Percentiles rank a stretch among this genome's conserved stretches.
These are phyloP conservation scores for Oryza nivara DNA, from an alignment of 176 grass and related monocot genomes.

Conservation along the genomic window DNA sequence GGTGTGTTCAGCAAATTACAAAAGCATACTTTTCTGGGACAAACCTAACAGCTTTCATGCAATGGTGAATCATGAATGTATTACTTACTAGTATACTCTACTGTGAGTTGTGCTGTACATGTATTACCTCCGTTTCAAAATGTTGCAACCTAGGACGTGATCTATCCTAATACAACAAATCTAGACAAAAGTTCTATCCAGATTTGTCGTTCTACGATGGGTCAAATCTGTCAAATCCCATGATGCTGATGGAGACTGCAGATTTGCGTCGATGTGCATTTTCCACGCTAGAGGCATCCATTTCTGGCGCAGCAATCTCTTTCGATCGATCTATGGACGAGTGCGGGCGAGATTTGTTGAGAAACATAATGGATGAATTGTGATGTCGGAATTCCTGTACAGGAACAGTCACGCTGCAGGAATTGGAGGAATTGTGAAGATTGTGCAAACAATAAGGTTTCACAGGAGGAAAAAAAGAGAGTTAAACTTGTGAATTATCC, in stretches of 20 bases:
- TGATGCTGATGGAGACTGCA: neutral
- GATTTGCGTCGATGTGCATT: neutral
- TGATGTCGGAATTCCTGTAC: neutral
- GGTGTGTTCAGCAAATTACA: neutral
- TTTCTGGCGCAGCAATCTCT: neutral
- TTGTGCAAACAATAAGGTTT: neutral
- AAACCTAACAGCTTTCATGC: constrained; percentile 23
- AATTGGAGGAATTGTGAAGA: neutral
- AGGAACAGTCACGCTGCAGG: neutral
- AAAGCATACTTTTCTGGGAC: constrained; percentile 23
- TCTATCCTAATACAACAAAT: no score
- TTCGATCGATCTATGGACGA: neutral
- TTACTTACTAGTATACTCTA: neutral
- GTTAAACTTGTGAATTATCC: neutral
- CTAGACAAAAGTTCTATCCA: no score
- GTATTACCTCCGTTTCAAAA: neutral
- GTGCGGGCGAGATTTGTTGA: neutral
- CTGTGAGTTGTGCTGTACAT: neutral
- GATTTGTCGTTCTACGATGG: no score
- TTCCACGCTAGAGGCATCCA: neutral
- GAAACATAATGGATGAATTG: neutral
- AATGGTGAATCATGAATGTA: constrained; percentile 14
- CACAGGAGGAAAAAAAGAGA: neutral
- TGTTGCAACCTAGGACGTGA: no score
- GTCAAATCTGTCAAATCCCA: no score